Evolutionary conservation across 768 basidiomycete genomes (phyloP).

Genomic region (Panellus pusillus): DNA sequence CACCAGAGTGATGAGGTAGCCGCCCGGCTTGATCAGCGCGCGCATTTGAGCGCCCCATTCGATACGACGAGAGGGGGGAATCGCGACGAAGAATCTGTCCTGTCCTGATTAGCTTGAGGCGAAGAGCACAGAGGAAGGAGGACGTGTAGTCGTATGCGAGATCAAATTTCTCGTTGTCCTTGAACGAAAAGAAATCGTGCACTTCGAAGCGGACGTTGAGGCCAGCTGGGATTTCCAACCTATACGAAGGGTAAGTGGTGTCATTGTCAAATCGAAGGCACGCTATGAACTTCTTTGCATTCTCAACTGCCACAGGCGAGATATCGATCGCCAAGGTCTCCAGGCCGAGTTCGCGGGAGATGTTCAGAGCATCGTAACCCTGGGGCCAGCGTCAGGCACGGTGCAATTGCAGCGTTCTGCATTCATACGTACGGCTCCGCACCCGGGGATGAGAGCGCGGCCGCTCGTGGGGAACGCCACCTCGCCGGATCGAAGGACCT

Average conservation of each 20-base stretch:
- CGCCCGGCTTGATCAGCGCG: constrained; percentile 57
- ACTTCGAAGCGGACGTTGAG: constrained; percentile 40
- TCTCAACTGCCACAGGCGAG: constrained; percentile 50
- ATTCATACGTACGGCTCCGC: constrained; percentile 42
- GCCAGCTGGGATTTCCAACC: constrained; percentile 7
- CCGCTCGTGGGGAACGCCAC: constrained; percentile 44
- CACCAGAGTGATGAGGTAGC: constrained; percentile 58
- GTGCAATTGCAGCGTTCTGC: neutral
- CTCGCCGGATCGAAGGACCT: constrained; percentile 47
- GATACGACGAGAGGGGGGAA: constrained; percentile 51
- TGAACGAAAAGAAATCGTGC: constrained; percentile 57
- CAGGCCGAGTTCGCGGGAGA: constrained; percentile 49
- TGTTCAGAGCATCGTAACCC: constrained; percentile 62
- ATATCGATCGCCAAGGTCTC: constrained; percentile 57
- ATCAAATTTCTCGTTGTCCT: constrained; percentile 44
- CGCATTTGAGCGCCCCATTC: constrained; percentile 63
- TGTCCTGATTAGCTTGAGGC: neutral
- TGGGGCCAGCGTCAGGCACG: constrained; percentile 24
- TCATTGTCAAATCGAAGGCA: neutral
- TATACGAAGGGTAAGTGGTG: neutral
- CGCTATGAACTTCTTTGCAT: constrained; percentile 8
- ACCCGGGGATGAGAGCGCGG: constrained; percentile 55
- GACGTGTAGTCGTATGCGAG: constrained; percentile 70
- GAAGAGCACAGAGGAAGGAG: constrained; percentile 6
- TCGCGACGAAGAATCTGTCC: constrained; percentile 71